Percentiles rank a stretch among this genome's conserved stretches.
These are phyloP conservation scores for Epithele typhae DNA, from an alignment of 768 basidiomycete genomes.

Conservation along the genomic window DNA sequence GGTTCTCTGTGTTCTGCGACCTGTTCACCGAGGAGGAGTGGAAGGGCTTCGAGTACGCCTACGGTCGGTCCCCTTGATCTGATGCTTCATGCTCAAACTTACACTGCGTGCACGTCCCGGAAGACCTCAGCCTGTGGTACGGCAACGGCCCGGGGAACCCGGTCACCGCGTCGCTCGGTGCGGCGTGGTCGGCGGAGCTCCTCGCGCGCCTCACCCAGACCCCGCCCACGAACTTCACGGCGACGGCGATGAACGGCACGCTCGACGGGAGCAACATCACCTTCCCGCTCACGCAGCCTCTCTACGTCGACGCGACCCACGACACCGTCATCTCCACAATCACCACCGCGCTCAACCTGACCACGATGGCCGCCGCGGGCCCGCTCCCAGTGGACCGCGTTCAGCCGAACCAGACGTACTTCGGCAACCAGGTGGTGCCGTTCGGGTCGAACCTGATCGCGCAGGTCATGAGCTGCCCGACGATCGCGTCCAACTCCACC, in stretches of 20 bases:
- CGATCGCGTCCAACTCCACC: constrained; percentile 15
- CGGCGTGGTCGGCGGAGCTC: constrained; percentile 41
- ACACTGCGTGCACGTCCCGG: no score
- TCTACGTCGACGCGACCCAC: constrained; percentile 45
- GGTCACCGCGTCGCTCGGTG: constrained; percentile 32
- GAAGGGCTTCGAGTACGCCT: constrained; percentile 43
- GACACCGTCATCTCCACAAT: constrained; percentile 41
- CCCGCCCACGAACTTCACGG: constrained; percentile 28
- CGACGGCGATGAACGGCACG: constrained; percentile 44
- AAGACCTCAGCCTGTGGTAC: constrained; percentile 32
- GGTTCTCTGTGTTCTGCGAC: constrained; percentile 48
- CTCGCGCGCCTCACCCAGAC: constrained; percentile 38
- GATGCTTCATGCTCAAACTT: no score
- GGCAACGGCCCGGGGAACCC: constrained; percentile 40
- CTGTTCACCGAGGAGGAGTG: constrained; percentile 51
- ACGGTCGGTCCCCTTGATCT: constrained; percentile 18
- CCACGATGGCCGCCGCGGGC: constrained; percentile 34
- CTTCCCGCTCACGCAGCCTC: constrained; percentile 32
- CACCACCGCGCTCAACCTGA: constrained; percentile 43
- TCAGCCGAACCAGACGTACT: constrained; percentile 32
- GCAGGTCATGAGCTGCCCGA: constrained; percentile 40
- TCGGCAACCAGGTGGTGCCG: constrained; percentile 38
- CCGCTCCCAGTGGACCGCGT: constrained; percentile 38
- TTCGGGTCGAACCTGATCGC: constrained; percentile 45
- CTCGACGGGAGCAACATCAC: constrained; percentile 36